Base-by-base conservation (phyloP, 2,329 filamentous ascomycete genomes). In the Fusarium camptoceras region DNA sequence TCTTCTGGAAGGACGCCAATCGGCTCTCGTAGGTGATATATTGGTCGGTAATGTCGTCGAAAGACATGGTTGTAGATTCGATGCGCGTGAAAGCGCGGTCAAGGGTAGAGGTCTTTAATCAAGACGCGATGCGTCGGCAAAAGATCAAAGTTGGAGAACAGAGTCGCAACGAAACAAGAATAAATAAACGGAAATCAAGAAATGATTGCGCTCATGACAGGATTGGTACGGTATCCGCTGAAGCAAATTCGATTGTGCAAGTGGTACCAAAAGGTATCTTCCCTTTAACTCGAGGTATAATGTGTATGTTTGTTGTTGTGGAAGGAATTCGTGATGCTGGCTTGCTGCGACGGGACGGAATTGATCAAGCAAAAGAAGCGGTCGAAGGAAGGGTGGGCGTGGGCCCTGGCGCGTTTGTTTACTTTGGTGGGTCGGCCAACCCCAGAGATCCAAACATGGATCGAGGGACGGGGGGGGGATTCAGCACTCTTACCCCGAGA, bases 1-100 rank as follows among this genome's bases (percentile, higher is more conserved):
- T 82, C 56, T 84, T 84, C 53, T 92, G 87, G 79, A 98, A 99
- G 14, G 94, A 95, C 31, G 89, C 90, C 37, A 98, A 82, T 49
- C 96, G 93, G 74, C 90, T 91, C 70, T 94, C 89, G 71, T 90
- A 90, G 18, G 91, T 92, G 72, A 87, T 84, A 77, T 84, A 89
- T 59, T 75, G 74, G 31, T 86, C 83, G 39, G 84, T 79, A 43
- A 80, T 71, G 46, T 82, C 81, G 57, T 76, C 75, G 60, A 75
- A 59, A 34, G 75, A 75, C 79, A 81, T 81, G 41, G 20, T 73
- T 66, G 46, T 59, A 59, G 53, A 39, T 66, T 61, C 37, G 62
- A 55, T 60, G 67, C 70, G 72, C 68, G 68, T 72, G 56, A 55
- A 69, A 55, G 53, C 66, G 68, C 64, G 62, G 39, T 66, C 64